Percentiles rank a stretch among this genome's conserved stretches.
These are phyloP conservation scores for Fusarium chlamydosporum DNA, from an alignment of 2,329 filamentous ascomycete species.

Conservation along the genomic window DNA sequence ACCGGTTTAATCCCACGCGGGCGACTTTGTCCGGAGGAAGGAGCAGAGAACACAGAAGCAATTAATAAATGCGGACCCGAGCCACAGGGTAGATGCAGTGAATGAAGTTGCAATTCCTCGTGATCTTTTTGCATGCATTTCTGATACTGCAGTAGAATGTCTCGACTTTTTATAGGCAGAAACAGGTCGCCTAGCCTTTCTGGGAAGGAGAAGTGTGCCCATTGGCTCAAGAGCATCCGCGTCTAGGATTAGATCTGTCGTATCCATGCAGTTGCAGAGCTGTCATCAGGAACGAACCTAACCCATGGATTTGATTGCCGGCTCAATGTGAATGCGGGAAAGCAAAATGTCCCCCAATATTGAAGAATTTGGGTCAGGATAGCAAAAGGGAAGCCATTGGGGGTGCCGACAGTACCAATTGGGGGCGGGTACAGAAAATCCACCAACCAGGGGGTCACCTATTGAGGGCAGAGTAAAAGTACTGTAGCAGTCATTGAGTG, in stretches of 20 bases:
- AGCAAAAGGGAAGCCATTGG: conserved; percentile 35
- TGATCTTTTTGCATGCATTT: conserved; percentile 17
- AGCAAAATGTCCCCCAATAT: conserved; percentile 40
- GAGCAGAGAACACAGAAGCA: conserved; percentile 11
- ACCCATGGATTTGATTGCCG: conserved; percentile 24
- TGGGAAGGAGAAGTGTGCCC: conserved; percentile 14
- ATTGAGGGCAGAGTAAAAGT: conserved; percentile 2
- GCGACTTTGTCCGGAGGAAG: conserved; percentile 29
- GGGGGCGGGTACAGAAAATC: conserved; percentile 48
- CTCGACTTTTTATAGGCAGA: conserved; percentile 9
- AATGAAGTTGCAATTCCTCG: conserved; percentile 13
- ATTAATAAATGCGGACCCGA: conserved; percentile 16
- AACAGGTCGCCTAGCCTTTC: conserved; percentile 26
- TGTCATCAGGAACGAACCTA: conserved; percentile 35
- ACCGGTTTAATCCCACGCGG: conserved; percentile 35
- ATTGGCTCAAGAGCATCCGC: conserved; percentile 20
- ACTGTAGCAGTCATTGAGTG: conserved; percentile 21
- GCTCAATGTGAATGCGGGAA: conserved; percentile 10
- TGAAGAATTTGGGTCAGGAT: conserved; percentile 33
- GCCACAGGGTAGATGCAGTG: conserved; percentile 12
- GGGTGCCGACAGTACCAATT: conserved; percentile 36
- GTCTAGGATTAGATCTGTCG: conserved; percentile 32
- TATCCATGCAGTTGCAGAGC: conserved; percentile 32
- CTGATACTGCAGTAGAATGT: conserved; percentile 13
- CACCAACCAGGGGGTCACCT: conserved; percentile 39